Evolutionary conservation across 2,329 filamentous ascomycete species (phyloP), one percentile per base, ranked within the genome.

Genomic region (Beauveria sp.): DNA sequence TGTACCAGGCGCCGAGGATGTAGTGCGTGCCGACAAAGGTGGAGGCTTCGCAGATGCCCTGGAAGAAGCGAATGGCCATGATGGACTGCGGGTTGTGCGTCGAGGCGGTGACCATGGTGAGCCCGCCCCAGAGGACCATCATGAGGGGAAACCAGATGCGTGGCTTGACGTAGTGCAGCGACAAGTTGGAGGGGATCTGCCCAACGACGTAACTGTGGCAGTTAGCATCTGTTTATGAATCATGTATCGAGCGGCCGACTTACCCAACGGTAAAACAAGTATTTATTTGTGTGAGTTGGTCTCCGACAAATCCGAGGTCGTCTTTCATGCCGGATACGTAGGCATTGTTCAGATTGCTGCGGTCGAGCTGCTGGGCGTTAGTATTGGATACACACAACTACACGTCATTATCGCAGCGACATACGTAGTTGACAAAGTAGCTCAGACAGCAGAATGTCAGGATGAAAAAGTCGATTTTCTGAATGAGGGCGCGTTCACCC

Each of bases 401-500:
- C 18, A n/a, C 18, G 34, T 38, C 34, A 14, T 34, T 20, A 16
- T 47, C 6, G 28, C 12, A 64, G 42, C 40, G 8, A 62, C 78
- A 42, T 66, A 81, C 79, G 64, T 82, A 82, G 67, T 82, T 82
- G 66, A 80, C 73, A 60, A 83, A 79, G 67, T 83, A 84, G 65
- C 77, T 80, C 55, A 87, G 67, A 67, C 84, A 87, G 70, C 84
- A 86, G 67, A 86, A 86, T 0, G 81, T 84, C 50, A 87, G 70
- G 66, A 86, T 86, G 72, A 86, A 86, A 66, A 86, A 86, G 68
- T 86, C 84, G 53, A 86, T 82, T 72, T 84, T 86, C 46, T 75
- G 77, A 6, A 86, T 73, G 34, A 86, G 71, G 62, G 74, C 75
- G 38, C 72, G 70, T 67, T 79, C 77, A 2, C 72, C 74, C 0